Evolutionary conservation across 169 alveolate species (phyloP).

Genomic region (Besnoitia besnoiti): DNA sequence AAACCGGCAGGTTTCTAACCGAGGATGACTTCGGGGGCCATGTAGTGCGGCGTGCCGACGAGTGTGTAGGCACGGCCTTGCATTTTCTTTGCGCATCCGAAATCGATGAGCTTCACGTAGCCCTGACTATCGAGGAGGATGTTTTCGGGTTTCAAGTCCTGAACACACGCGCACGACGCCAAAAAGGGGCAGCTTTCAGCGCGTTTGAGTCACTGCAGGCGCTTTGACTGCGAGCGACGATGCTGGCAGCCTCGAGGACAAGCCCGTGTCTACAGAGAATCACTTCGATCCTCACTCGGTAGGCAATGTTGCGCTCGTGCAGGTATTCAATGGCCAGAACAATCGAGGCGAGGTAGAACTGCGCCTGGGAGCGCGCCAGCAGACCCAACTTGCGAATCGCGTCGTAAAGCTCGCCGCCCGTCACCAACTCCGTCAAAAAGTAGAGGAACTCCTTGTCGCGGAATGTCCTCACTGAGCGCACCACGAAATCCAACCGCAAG

Average conservation of each 20-base stretch:
- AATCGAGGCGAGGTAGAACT: constrained; percentile 89
- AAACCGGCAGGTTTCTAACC: constrained; percentile 71
- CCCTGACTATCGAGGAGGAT: constrained; percentile 95
- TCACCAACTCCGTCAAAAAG: constrained; percentile 90
- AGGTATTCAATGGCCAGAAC: constrained; percentile 90
- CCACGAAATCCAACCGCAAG: too few species aligned
- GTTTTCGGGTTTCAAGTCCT: constrained; percentile 97
- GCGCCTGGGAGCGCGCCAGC: constrained; percentile 87
- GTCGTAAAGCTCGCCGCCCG: constrained; percentile 94
- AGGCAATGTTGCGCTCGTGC: constrained; percentile 93
- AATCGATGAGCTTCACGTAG: constrained; percentile 94
- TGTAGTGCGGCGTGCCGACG: constrained; percentile 93
- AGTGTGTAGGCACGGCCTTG: constrained; percentile 92
- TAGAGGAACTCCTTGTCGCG: constrained; percentile 89
- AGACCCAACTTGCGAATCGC: constrained; percentile 91
- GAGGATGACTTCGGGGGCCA: constrained; percentile 94
- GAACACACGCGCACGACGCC: constrained; percentile 8
- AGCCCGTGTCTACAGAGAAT: too few species aligned
- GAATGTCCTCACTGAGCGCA: constrained; percentile 86
- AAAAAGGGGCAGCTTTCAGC: too few species aligned
- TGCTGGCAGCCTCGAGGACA: too few species aligned
- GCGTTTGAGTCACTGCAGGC: too few species aligned
- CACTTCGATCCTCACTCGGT: constrained; percentile 79
- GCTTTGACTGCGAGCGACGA: not conserved
- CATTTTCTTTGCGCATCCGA: constrained; percentile 95